Percentiles rank a stretch among this genome's conserved stretches.
Conservation (phyloP, 2,329 filamentous ascomycete species). For the Fusarium goolgardi region DNA sequence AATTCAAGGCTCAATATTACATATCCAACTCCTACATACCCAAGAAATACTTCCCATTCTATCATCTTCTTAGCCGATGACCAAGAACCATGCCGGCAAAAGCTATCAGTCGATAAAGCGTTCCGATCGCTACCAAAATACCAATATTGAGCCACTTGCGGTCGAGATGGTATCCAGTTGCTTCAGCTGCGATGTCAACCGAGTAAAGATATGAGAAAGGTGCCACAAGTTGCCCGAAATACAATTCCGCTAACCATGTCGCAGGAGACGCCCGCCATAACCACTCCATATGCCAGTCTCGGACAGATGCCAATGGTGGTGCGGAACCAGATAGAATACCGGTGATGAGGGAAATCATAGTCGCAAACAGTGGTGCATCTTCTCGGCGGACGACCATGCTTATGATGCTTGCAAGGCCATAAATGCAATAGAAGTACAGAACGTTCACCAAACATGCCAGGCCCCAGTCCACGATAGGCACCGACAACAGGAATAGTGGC, state of each 20-base stretch:
- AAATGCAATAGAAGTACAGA: constrained; percentile 69
- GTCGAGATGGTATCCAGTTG: constrained; percentile 60
- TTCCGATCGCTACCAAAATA: constrained; percentile 58
- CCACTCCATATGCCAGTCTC: constrained; percentile 65
- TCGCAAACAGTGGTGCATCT: constrained; percentile 67
- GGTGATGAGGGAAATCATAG: constrained; percentile 65
- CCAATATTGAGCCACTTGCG: constrained; percentile 59
- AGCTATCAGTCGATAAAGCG: constrained; percentile 58
- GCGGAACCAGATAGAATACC: constrained; percentile 66
- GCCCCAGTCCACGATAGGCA: constrained; percentile 62
- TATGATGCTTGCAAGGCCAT: constrained; percentile 64
- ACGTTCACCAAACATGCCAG: constrained; percentile 63
- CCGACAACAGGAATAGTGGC: constrained; percentile 60
- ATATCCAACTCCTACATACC: background rate
- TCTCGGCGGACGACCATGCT: constrained; percentile 67
- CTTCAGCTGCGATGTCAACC: constrained; percentile 57
- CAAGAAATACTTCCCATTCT: background rate
- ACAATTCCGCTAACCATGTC: constrained; percentile 67
- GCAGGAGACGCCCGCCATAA: constrained; percentile 66
- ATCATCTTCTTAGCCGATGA: constrained; percentile 40
- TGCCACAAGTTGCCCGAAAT: constrained; percentile 63
- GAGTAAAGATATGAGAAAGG: constrained; percentile 64
- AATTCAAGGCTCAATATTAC: background rate
- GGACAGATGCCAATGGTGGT: constrained; percentile 61
- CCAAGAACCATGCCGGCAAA: constrained; percentile 43